Conservation (phyloP, 1,139 yeast species). For the Martiniozyma asiatica region DNA sequence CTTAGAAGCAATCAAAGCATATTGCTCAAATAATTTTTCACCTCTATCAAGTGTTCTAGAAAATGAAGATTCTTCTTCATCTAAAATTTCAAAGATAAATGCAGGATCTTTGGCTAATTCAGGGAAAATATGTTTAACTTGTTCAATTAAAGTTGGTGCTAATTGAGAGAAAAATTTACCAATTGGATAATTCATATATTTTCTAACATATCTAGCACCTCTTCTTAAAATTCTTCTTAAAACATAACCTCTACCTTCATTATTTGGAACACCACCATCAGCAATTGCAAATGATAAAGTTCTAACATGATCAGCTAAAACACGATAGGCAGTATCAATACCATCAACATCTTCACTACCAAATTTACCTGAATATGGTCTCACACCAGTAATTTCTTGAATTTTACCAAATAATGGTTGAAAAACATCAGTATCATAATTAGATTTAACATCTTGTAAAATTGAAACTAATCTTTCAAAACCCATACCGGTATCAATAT, state of each 20-base stretch:
- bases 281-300: conserved; percentile 91
- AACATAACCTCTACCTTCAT: conserved; percentile 98
- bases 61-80: conserved; percentile 92
- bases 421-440: conserved; percentile 96
- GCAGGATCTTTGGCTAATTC: conserved; percentile 64
- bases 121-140: conserved; percentile 82
- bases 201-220: conserved; percentile 94
- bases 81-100: conserved; percentile 77
- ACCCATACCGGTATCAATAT: conserved; percentile 97
- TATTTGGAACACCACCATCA: conserved; percentile 98
- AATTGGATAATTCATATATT: conserved; percentile 90
- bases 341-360: conserved; percentile 90
- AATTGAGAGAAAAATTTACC: conserved; percentile 87
- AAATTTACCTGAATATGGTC: conserved; percentile 84
- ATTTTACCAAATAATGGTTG: conserved; percentile 74
- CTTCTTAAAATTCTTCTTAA: conserved; percentile 93
- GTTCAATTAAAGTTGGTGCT: conserved; percentile 87
- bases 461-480: conserved; percentile 94
- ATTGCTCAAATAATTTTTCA: conserved; percentile 89
- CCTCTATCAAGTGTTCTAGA: conserved; percentile 96
- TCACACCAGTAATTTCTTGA: conserved; percentile 85
- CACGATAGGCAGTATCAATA: conserved; percentile 95
- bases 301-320: conserved; percentile 95
- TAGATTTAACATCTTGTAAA: conserved; percentile 79
- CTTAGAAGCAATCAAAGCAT: conserved; percentile 72